Evolutionary conservation across 2,329 filamentous ascomycete genomes (phyloP), one percentile per base, ranked within the genome.

Genomic region (Neoascochyta sp.): DNA sequence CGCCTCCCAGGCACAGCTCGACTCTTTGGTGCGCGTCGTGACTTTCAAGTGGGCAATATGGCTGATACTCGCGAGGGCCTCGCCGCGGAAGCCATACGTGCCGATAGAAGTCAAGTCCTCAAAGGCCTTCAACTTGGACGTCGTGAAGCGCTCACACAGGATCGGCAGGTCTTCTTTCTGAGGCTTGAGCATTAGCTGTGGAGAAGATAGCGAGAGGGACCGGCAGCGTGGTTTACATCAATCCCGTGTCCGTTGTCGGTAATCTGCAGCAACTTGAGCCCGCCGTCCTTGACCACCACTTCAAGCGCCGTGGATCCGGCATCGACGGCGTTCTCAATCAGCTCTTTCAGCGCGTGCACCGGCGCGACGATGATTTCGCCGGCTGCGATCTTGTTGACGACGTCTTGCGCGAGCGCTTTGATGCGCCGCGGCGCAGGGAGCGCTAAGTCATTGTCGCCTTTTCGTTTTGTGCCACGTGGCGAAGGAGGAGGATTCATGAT

Each of bases 351-450:
- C 3, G 93, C 92, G 63, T 98, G 87, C 16, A 95, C 88, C 0
- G 92, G 93, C 2, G 92, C 90, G 27, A 98, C 88, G 39, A 98
- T 98, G 52, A 98, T 98, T 63, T 98, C 92, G 12, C 92, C 92
- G 0, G 92, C 92, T 1, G 92, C 92, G 47, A 98, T 98, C 63
- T 96, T 98, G 71, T 96, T 98, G 45, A 98, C 85, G 13, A 98
- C 92, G 67, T 92, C 83, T 42, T 85, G 81, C 53, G 94, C 86
- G 15, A 98, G 75, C 9, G 90, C 84, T 81, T 94, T 64, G 48
- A 76, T 76, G 16, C 70, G 56, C 29, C 66, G 61, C 21, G 62
- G 64, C 15, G 62, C 52, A n/a, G 57, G 48, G 34, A 58, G 52
- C 19, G 54, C 45, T 24, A 59, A 34, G 28, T 43, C 47, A 14